Base-by-base conservation (phyloP, 1,284 basidiomycete species). In the Cutaneotrichosporon spelunceum region DNA sequence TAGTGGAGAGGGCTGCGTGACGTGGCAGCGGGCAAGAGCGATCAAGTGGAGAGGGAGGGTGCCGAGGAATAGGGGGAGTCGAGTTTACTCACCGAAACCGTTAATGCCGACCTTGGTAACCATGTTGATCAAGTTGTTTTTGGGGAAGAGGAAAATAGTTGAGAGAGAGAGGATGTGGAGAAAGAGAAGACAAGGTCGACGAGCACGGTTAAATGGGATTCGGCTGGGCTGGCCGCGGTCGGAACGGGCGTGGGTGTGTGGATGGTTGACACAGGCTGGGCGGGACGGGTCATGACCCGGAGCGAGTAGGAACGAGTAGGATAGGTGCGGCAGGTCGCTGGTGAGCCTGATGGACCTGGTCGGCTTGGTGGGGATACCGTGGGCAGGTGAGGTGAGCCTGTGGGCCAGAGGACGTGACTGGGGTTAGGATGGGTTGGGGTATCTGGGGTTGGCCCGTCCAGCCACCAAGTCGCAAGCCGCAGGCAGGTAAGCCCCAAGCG, bases 71-170 rank as follows among this genome's bases (percentile, higher is more conserved):
- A 29, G 5, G 24, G n/a, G 13, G 21, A n/a, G 44, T 34, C 34
- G 16, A 29, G 48, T 5, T 57, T 64, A 77, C 89, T 79, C 76
- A 93, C 91, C 91, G 83, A 93, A 94, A 84, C 91, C 91, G 83
- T 95, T 95, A 83, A 95, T 94, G 75, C 92, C 92, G 79, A 93
- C 90, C 82, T 91, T 89, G 81, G 91, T 87, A 68, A 69, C 70
- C 80, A 81, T 82, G 65, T 59, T 79, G 61, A 59, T 42, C 59
- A 49, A 45, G 48, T 60, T 54, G 53, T 56, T 53, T 59, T 64
- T 63, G 59, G 58, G 53, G 44, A 52, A 57, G 44, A 42, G 47
- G 44, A 48, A 55, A 52, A 42, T 29, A 54, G 49, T 13, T 50
- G 59, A 60, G 53, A 61, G 59, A 53, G n/a, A 49, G 48, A 33